Conservation (phyloP, 1,284 basidiomycete genomes). For the Ustilago sp. region DNA sequence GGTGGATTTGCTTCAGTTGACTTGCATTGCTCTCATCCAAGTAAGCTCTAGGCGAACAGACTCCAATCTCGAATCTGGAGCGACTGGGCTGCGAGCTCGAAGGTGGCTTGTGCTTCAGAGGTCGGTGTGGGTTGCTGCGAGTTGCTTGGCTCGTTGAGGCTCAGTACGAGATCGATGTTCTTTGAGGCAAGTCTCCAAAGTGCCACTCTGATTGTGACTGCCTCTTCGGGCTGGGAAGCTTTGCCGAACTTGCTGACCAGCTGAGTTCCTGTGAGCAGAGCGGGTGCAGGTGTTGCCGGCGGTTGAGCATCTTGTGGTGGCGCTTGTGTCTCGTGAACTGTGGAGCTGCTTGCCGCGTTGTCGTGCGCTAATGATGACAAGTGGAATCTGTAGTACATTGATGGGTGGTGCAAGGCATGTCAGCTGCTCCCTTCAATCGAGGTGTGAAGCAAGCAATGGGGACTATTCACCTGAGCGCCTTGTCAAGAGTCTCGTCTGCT, state of each 20-base stretch:
- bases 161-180: conserved; percentile 65
- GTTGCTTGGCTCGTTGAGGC: conserved; percentile 59
- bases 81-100: conserved; percentile 30
- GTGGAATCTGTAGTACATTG: conserved; percentile 77
- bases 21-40: not conserved
- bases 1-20: not conserved
- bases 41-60: conserved; percentile 29
- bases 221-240: conserved; percentile 37
- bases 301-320: conserved; percentile 15
- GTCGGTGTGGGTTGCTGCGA: not conserved
- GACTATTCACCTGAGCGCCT: conserved; percentile 62
- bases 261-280: conserved; percentile 57
- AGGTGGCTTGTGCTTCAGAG: conserved; percentile 25
- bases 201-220: conserved; percentile 61
- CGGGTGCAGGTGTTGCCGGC: conserved; percentile 46
- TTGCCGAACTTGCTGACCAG: conserved; percentile 63
- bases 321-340: conserved; percentile 72
- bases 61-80: conserved; percentile 41
- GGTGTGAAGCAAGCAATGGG: not conserved
- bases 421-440: not conserved
- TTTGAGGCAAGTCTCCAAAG: conserved; percentile 63
- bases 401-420: too few species aligned
- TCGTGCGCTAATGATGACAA: conserved; percentile 92
- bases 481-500: conserved; percentile 71
- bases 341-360: conserved; percentile 78